Conservation (phyloP, 305 asterid species). For the Vinca major region DNA sequence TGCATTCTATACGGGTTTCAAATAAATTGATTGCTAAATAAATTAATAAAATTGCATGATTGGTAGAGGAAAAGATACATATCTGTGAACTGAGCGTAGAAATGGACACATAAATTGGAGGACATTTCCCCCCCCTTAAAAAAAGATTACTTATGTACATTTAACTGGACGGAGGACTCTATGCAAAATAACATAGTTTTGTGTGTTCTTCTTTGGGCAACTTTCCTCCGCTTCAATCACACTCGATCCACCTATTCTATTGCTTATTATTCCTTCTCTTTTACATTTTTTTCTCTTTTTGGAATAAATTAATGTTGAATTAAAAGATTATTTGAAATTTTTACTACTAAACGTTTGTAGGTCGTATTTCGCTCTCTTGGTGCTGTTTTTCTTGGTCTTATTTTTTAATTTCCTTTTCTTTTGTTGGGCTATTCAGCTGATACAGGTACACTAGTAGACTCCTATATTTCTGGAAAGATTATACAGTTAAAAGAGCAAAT, state of each 20-base stretch:
- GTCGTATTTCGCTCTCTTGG: neutral
- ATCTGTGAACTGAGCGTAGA: neutral
- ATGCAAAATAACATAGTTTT: too few relatives aligned
- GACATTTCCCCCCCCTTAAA: too few relatives aligned
- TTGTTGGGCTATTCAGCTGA: constrained; percentile 43
- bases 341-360: neutral
- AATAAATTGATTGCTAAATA: neutral
- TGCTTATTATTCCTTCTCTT: neutral
- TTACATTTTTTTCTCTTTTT: neutral
- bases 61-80: neutral
- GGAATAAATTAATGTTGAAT: neutral
- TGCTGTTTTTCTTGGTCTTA: constrained; percentile 2
- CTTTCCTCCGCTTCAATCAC: neutral
- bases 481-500: constrained; percentile 88
- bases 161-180: too few relatives aligned
- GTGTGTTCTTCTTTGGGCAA: too few relatives aligned
- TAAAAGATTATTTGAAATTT: neutral
- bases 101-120: neutral
- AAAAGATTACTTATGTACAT: too few relatives aligned
- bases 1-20: neutral
- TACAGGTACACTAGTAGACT: constrained; percentile 68
- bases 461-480: constrained; percentile 77
- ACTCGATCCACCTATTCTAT: neutral
- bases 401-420: neutral
- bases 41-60: neutral